Evolutionary conservation across 495 filamentous ascomycete species (phyloP).

Genomic region (Xylaria scruposa): DNA sequence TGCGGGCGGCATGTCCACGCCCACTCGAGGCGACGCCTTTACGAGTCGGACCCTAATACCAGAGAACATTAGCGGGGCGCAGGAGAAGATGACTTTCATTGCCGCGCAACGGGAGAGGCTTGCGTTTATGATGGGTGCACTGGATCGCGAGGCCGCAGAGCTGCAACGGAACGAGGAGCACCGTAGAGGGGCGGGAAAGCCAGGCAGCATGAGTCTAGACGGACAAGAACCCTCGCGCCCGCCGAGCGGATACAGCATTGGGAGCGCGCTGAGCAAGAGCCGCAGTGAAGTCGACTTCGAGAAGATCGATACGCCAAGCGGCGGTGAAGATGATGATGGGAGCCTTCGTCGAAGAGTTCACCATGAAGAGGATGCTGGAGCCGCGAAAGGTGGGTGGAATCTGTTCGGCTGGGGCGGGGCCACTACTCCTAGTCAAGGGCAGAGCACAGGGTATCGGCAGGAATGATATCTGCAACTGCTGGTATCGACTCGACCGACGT

Average conservation of each 20-base stretch:
- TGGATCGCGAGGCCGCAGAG: conserved; percentile 72
- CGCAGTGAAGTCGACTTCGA: conserved; percentile 82
- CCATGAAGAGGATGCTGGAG: conserved; percentile 23
- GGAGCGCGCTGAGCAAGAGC: conserved; percentile 68
- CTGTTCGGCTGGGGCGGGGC: conserved; percentile 62
- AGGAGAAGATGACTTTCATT: conserved; percentile 74
- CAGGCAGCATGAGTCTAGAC: conserved; percentile 42
- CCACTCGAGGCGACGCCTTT: conserved; percentile 41
- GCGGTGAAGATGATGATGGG: conserved; percentile 53
- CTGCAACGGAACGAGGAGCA: conserved; percentile 48
- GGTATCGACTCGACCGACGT: conserved; percentile 8
- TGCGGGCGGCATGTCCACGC: conserved; percentile 33
- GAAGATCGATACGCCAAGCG: conserved; percentile 76
- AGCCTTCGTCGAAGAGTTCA: conserved; percentile 37
- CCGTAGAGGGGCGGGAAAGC: conserved; percentile 35
- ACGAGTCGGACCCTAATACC: conserved; percentile 71
- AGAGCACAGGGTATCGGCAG: conserved; percentile 26
- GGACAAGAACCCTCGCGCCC: conserved; percentile 43
- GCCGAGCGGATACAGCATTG: conserved; percentile 56
- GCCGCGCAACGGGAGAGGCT: conserved; percentile 75
- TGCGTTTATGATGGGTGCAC: conserved; percentile 70
- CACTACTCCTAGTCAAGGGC: conserved; percentile 19
- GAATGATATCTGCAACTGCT: not conserved
- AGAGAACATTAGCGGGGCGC: conserved; percentile 61
- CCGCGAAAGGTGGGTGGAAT: conserved; percentile 58